Base-by-base conservation (phyloP, 108 stramenopile species). In the Skeletonema costatum region DNA sequence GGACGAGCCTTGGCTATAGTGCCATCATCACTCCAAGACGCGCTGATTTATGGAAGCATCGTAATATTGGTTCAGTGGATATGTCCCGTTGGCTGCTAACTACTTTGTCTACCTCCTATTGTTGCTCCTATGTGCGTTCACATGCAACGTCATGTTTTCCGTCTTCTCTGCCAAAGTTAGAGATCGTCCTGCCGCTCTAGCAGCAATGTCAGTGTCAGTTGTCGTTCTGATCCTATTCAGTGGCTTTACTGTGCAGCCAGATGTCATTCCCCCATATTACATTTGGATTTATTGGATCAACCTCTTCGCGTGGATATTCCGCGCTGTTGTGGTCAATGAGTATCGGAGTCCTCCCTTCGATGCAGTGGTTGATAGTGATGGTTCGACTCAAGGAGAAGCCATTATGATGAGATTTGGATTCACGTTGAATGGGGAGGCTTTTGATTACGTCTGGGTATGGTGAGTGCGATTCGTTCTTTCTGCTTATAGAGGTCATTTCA, bases 251-350 rank as follows among this genome's bases (percentile, higher is more conserved):
- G 89, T 89, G 5, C 84, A 85, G 59, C 82, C 87, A 9, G 78
- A 85, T 80, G 84, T 82, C 32, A 87, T 84, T 29, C 83, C 83
- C 4, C 7, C 65, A 73, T 74, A 78, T 64, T 64, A 75, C 70
- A 89, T 89, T 56, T 89, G 89, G 89, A 60, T 86, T 30, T 89
- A 89, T 75, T 89, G 87, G 87, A 71, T 85, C 6, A 90, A 90
- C 44, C 60, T 85, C 8, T 79, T 87, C 59, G 87, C 87, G 7
- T 90, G 89, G 89, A 64, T 78, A 32, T 56, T 88, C 63, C 83
- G 89, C 16, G 86, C 80, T 25, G 69, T 90, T 29, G 72, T 77
- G 41, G 75, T 90, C 13, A 90, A 88, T 62, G 86, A 90, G 46
- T 90, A 78, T 53, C 77, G 80, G 50, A 87, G 86, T 41, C 84